Evolutionary conservation across 2,329 filamentous ascomycete species (phyloP), one percentile per base, ranked within the genome.

Genomic region (Didymella keratinophila): DNA sequence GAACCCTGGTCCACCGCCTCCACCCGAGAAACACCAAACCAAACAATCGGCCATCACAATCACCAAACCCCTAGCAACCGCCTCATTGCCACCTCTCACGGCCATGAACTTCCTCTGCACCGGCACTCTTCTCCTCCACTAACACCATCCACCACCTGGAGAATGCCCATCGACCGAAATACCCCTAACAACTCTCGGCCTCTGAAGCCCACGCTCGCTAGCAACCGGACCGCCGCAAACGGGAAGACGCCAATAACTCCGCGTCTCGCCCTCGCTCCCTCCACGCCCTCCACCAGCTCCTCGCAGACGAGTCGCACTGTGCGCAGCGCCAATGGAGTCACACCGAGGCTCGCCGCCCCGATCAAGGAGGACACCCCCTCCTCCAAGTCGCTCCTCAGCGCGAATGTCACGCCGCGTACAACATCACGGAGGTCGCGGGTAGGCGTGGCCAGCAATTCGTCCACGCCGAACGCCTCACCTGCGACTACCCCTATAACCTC

Each of bases 361-460:
- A 69, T 53, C 50, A 71, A 67, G 59, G 86, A 89, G 49, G 83
- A 86, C 60, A 71, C 81, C 64, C 83, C 84, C 43, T 81, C 86
- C 9, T 81, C 82, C 28, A 80, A 83, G 48, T 71, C 84, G 49
- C 86, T 86, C 67, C 78, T 92, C 43, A 86, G 77, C 76, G 84
- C 79, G 74, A 93, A 91, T 74, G 80, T 93, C 72, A 96, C 93
- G 3, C 91, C 92, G 49, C 87, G 93, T 64, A 92, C 92, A 9
- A 89, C 89, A 9, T 82, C 87, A 47, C 85, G 93, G 61, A 91
- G 87, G 73, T 87, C 82, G 66, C 87, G 92, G 27, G 72, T 74
- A 2, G 72, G 73, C 65, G 85, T 88, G 56, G 87, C 91, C 73
- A 92, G 89, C 74, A 78, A 84, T 25, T 84, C 82, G 58, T 85